Base-by-base conservation (phyloP, 805 yeast genomes). In the Zygoascus flipseniorum region DNA sequence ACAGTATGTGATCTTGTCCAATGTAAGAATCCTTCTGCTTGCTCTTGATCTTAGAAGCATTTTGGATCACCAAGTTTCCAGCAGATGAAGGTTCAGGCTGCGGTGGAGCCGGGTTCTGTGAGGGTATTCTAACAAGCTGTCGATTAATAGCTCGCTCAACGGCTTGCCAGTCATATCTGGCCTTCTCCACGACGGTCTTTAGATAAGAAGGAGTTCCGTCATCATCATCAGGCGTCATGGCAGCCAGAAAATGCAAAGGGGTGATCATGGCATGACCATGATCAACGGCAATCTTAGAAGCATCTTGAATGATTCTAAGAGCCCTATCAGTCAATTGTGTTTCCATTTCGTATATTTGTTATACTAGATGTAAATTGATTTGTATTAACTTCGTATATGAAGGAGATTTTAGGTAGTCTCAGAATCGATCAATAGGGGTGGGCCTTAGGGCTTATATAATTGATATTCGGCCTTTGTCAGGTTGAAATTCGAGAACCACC, bases 181-280 rank as follows among this genome's bases (percentile, higher is more conserved):
- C 96, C 63, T 83, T 86, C 62, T 89, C 95, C 18, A 87, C 71
- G 47, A 93, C 73, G 14, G 95, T 86, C 65, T 89, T 86, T 52
- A 93, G 72, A 69, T 89, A 92, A 10, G 81, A 71, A 19, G 82
- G 74, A 14, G 76, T 69, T 2, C 81, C 76, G 41, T 67, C 70
- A 56, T 78, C 83, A 57, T 82, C 81, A 55, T 81, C 80, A 10
- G 81, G 75, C 31, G 86, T 83, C 84, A 92, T 85, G 20, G 98
- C 97, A 16, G 96, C 97, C 58, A 92, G 73, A 53, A 93, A 69
- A 70, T 93, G 99, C 53, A 90, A 68, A n/a, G 99, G 99, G 52
- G 79, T 73, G 53, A 93, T 74, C 66, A 87, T 92, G 8, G 92
- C 76, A 70, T 93, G 89, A 50, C 85, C 77, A 65, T 88, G 89